Conservation (phyloP, 805 yeast genomes). For the Torulaspora quercuum region DNA sequence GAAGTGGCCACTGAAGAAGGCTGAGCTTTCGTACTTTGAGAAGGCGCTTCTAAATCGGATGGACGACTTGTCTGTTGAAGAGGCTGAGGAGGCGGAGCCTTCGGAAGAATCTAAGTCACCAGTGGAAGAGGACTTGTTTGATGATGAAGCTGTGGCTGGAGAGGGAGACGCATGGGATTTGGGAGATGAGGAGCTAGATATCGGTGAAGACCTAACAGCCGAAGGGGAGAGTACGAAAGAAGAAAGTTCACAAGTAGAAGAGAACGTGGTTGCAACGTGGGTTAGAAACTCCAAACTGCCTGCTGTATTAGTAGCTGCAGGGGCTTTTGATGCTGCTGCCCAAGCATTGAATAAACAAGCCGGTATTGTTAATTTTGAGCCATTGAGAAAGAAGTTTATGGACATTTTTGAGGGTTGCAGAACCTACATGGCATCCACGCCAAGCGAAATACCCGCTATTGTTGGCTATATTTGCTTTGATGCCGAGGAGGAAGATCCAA, state of each 20-base stretch:
- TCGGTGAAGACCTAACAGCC: slow-evolving; percentile 56
- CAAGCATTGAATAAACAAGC: slow-evolving; percentile 85
- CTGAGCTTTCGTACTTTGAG: slow-evolving; percentile 78
- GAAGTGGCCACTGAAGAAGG: slow-evolving; percentile 81
- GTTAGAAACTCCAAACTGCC: slow-evolving; percentile 83
- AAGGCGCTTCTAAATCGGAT: slow-evolving; percentile 75
- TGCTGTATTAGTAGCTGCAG: slow-evolving; percentile 92
- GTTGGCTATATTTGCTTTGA: slow-evolving; percentile 62
- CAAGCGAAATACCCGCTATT: slow-evolving; percentile 70
- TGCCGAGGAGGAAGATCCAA: slow-evolving; percentile 51
- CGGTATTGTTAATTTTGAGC: slow-evolving; percentile 84
- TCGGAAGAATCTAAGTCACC: slow-evolving; percentile 28
- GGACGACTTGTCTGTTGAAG: slow-evolving; percentile 56
- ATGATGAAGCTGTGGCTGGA: slow-evolving; percentile 47
- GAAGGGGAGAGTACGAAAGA: slow-evolving; percentile 39
- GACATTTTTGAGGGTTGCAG: slow-evolving; percentile 82
- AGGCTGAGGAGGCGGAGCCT: slow-evolving; percentile 27
- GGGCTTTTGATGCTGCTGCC: slow-evolving; percentile 94
- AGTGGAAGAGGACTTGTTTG: slow-evolving; percentile 42
- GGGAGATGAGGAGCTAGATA: slow-evolving; percentile 75
- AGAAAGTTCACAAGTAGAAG: slow-evolving; percentile 33
- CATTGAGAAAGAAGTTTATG: slow-evolving; percentile 75
- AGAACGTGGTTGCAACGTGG: slow-evolving; percentile 74
- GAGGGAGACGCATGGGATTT: slow-evolving; percentile 78
- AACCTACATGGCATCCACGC: slow-evolving; percentile 63